Percentiles rank a stretch among this genome's conserved stretches.
phyloP scores from a whole-genome alignment of 306 rosid genomes.

The Cicer bijugum region DNA sequence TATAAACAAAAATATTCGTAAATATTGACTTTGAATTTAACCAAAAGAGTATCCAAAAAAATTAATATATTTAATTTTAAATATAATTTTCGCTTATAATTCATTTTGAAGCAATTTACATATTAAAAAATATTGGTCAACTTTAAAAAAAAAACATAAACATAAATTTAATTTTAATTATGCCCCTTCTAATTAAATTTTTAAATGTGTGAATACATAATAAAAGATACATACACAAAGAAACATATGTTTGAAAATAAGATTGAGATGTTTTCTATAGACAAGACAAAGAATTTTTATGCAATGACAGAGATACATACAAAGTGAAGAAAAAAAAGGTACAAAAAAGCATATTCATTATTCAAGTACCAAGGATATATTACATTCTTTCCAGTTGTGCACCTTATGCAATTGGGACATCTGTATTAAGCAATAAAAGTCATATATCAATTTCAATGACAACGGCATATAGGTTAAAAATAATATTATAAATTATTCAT shows the following conservation, averaged over 20 bases:
- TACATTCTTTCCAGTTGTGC: slow-evolving; percentile 56
- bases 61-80: no score
- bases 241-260: slow-evolving; percentile 14
- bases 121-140: slow-evolving; percentile 37
- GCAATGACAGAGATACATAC: slow-evolving; percentile 42
- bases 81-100: no score
- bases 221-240: slow-evolving; percentile 25
- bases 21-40: no score
- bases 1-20: no score
- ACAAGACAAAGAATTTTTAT: slow-evolving; percentile 44
- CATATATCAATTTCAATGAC: slow-evolving; percentile 47
- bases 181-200: slow-evolving; percentile 32
- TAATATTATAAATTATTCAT: slow-evolving; percentile 37
- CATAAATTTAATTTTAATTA: slow-evolving; percentile 3
- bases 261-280: slow-evolving; percentile 42
- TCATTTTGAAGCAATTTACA: neutral
- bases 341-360: slow-evolving; percentile 45
- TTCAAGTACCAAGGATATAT: slow-evolving; percentile 46
- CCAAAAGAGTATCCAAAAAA: no score
- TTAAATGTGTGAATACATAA: neutral
- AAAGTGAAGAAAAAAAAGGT: slow-evolving; percentile 44
- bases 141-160: neutral
- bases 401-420: slow-evolving; percentile 47
- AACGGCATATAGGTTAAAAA: slow-evolving; percentile 46
- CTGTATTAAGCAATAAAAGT: slow-evolving; percentile 62